These are phyloP conservation scores for Acanthamoeba rhysodes DNA, from an alignment of 208 protist genomes.

Conservation along the genomic window DNA sequence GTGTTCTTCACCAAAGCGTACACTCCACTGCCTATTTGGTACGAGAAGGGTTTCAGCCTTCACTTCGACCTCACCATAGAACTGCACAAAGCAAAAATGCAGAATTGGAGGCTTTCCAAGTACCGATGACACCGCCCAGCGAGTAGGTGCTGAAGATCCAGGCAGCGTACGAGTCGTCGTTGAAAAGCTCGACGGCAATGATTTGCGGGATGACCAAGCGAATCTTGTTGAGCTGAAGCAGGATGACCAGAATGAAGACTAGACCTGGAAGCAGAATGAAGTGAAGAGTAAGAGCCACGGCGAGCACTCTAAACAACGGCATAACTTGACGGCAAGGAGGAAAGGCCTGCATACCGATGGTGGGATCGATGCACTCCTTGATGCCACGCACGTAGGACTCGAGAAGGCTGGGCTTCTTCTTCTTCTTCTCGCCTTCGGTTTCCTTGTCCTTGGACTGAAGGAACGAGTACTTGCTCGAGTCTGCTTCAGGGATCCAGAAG, in stretches of 20 bases:
- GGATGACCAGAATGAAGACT: constrained; percentile 58
- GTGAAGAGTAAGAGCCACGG: neutral
- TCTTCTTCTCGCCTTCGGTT: constrained; percentile 17
- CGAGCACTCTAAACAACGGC: neutral
- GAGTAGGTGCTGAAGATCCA: constrained; percentile 76
- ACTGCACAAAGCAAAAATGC: neutral
- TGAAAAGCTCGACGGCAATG: constrained; percentile 70
- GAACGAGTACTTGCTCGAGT: constrained; percentile 72
- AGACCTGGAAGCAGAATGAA: neutral
- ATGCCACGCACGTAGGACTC: constrained; percentile 25
- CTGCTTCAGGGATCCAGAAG: constrained; percentile 55
- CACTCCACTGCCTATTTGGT: neutral
- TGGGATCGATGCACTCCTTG: constrained; percentile 72
- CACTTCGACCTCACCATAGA: no score
- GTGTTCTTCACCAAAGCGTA: constrained; percentile 47
- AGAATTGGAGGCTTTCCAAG: neutral
- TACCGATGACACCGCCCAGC: constrained; percentile 73
- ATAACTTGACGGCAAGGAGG: neutral
- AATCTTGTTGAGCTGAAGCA: constrained; percentile 74
- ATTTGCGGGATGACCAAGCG: constrained; percentile 74
- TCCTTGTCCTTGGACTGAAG: constrained; percentile 14
- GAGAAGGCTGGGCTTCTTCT: constrained; percentile 59
- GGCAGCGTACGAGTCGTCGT: constrained; percentile 73
- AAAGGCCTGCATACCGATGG: neutral
- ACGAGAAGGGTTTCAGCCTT: neutral